Percentiles rank a stretch among this genome's conserved stretches.
These are phyloP conservation scores for Arthrocladium fulminans DNA, from an alignment of 2,329 filamentous ascomycete genomes.

Conservation along the genomic window DNA sequence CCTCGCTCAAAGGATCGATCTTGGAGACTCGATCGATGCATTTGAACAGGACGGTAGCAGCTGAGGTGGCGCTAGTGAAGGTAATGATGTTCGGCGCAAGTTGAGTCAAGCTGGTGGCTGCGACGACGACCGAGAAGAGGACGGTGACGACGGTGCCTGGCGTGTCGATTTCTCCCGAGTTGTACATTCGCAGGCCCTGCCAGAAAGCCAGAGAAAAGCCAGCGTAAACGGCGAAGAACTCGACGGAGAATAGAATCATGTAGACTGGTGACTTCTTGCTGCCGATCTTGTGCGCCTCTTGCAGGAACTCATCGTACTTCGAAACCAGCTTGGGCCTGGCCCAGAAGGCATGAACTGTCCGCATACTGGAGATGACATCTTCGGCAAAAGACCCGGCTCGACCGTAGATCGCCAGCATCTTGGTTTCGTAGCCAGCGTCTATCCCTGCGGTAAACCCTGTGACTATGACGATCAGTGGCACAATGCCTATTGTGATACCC, in stretches of 20 bases:
- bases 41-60: conserved; percentile 25
- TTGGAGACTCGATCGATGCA: conserved; percentile 34
- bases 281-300: conserved; percentile 11
- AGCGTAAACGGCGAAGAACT: conserved; percentile 24
- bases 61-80: conserved; percentile 9
- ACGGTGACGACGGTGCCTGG: conserved; percentile 21
- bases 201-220: conserved; percentile 28
- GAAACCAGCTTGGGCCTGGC: conserved; percentile 16
- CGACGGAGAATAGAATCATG: conserved; percentile 20
- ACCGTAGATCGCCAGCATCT: conserved; percentile 20
- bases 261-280: conserved; percentile 19
- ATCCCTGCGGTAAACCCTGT: conserved; percentile 13
- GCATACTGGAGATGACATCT: conserved; percentile 16
- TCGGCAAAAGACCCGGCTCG: conserved; percentile 21
- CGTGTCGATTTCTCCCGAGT: conserved; percentile 19
- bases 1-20: conserved; percentile 30
- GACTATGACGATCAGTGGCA: conserved; percentile 16
- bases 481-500: conserved; percentile 20
- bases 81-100: conserved; percentile 28
- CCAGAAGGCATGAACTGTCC: conserved; percentile 23
- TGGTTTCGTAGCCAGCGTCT: conserved; percentile 17
- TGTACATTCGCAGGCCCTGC: conserved; percentile 26
- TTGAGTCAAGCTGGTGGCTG: conserved; percentile 30
- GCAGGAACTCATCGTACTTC: conserved; percentile 20
- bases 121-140: conserved; percentile 26